Evolutionary conservation across 2,329 filamentous ascomycete genomes (phyloP), one percentile per base, ranked within the genome.

Genomic region (Colletotrichum shisoi): DNA sequence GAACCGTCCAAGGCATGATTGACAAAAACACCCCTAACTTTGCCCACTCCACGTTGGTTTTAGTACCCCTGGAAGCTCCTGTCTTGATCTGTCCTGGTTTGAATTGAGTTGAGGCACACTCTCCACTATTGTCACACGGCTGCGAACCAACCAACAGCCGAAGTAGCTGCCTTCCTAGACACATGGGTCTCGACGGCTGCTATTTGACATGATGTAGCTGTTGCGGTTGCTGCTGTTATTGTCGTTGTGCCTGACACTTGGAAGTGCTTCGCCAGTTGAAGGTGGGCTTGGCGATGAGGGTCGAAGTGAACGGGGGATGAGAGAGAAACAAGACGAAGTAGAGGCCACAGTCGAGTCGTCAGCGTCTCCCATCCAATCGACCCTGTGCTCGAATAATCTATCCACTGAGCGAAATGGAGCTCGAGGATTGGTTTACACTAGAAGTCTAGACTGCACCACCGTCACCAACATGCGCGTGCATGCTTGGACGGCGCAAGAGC

Each of bases 131-230:
- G 63, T 45, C 57, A 66, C 58, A 66, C 63, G 51, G 42, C 42
- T 56, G 63, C 51, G 58, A 46, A 66, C 63, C 63, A 66, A 66
- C 63, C 59, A 66, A 62, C 63, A 34, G 39, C 45, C 45, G 44
- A 31, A 40, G 44, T 51, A n/a, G 46, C n/a, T 44, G 21, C 31
- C 24, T 45, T 24, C n/a, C 51, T 19, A 34, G 15, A 24, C 58
- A 37, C 53, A 58, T 24, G 57, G 53, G 11, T 31, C 57, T 45
- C 44, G 27, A 63, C 52, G 51, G 21, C 52, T 57, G 51, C 52
- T 45, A 66, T 52, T 57, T 24, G 8, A 45, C 19, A 37, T 57
- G 27, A n/a, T 57, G 44, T 57, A 31, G 27, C 56, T 60, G 51
- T 52, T 53, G 60, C 60, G 27, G 27, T 45, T 59, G 44, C 46